A percentile compares a stretch with the other conserved stretches of the same genome.
Conservation (phyloP, 768 basidiomycete species). For the Tremella mesenterica region DNA sequence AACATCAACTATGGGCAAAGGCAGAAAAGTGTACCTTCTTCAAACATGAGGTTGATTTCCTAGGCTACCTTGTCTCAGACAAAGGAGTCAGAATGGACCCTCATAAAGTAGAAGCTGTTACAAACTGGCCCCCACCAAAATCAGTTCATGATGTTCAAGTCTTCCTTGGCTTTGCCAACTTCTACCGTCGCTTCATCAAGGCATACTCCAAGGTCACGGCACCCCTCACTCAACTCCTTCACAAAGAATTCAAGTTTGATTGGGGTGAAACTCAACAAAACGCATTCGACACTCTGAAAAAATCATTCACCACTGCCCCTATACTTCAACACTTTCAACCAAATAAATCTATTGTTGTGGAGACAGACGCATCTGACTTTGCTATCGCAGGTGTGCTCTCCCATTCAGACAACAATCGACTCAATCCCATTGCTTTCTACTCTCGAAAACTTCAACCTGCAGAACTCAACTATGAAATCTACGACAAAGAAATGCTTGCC, state of each 20-base stretch:
- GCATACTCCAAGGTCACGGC: conserved; percentile 13
- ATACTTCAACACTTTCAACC: conserved; percentile 11
- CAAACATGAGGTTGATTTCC: neutral
- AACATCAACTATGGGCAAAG: neutral
- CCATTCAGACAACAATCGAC: too few species aligned
- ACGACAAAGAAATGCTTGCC: conserved; percentile 52
- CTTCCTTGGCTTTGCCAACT: conserved; percentile 22
- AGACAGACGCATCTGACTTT: conserved; percentile 36
- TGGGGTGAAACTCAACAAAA: neutral
- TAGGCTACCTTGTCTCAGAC: conserved; percentile 1
- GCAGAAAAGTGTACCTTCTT: conserved; percentile 7
- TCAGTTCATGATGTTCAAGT: conserved; percentile 11
- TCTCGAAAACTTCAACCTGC: conserved; percentile 9
- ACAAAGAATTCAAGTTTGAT: conserved; percentile 6
- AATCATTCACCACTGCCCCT: neutral
- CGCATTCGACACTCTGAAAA: neutral
- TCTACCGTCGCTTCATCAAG: conserved; percentile 22
- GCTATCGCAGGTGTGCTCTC: conserved; percentile 38
- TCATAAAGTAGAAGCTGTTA: neutral
- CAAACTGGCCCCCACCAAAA: conserved; percentile 23
- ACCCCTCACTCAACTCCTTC: conserved; percentile 4
- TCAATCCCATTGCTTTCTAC: conserved; percentile 35
- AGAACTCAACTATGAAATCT: conserved; percentile 51
- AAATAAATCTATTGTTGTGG: conserved; percentile 3
- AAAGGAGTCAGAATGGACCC: conserved; percentile 1